A percentile compares a stretch with the other conserved stretches of the same genome.
These are phyloP conservation scores for Ophiostoma tasmaniense DNA, from an alignment of 2,329 filamentous ascomycete genomes.

Conservation along the genomic window DNA sequence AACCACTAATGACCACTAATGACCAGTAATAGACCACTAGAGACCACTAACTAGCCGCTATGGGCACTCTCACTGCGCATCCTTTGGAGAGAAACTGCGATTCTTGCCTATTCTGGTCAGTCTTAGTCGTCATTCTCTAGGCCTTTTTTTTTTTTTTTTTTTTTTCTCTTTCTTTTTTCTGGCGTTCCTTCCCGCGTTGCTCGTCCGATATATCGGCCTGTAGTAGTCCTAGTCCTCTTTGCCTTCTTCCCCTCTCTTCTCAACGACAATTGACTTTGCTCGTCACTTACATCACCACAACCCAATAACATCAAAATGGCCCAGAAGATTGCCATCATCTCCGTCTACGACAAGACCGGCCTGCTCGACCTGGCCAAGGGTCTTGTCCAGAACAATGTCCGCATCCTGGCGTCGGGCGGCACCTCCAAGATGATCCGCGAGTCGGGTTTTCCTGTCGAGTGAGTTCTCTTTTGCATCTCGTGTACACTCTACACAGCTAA, in stretches of 20 bases:
- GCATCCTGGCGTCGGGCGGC: conserved; percentile 87
- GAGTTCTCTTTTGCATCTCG: conserved; percentile 31
- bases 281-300: not conserved
- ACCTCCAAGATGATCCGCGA: conserved; percentile 96
- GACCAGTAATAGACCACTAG: too few relatives aligned
- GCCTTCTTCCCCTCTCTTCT: not conserved
- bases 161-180: not conserved
- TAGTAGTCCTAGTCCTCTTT: not conserved
- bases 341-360: conserved; percentile 98
- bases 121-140: conserved; percentile 12
- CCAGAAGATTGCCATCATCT: conserved; percentile 72
- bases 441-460: conserved; percentile 92
- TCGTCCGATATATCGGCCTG: not conserved
- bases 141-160: conserved; percentile 3
- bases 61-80: not conserved
- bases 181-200: not conserved
- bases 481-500: not conserved
- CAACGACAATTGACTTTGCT: conserved; percentile 8
- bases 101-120: conserved; percentile 11
- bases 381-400: conserved; percentile 78
- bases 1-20: too few relatives aligned
- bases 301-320: conserved; percentile 26
- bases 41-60: not conserved
- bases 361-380: conserved; percentile 88
- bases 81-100: not conserved